Conservation (phyloP, 2,329 filamentous ascomycete species). For the Ophiostoma montium region DNA sequence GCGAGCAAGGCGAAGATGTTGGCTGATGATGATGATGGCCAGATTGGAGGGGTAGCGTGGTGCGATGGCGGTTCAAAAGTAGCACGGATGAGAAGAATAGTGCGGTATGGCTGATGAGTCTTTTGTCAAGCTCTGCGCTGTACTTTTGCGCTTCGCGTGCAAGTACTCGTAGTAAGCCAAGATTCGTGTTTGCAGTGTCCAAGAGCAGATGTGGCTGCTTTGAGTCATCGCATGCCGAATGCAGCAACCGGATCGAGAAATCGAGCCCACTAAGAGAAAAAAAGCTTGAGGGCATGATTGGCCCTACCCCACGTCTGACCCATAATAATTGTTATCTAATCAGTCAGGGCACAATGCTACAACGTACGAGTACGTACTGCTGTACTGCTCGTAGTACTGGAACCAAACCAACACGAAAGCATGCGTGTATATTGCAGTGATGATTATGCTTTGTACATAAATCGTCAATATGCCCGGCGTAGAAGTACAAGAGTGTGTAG, state of each 20-base stretch:
- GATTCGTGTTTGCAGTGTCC: neutral
- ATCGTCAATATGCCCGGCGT: too few relatives aligned
- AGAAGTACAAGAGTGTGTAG: too few relatives aligned
- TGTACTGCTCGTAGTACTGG: too few relatives aligned
- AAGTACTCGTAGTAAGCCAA: neutral
- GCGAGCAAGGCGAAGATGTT: neutral
- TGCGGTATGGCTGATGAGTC: neutral
- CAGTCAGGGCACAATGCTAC: too few relatives aligned
- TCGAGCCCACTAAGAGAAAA: conserved; percentile 4
- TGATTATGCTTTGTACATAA: too few relatives aligned
- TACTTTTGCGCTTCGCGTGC: neutral
- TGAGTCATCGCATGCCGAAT: conserved; percentile 6
- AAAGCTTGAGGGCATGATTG: neutral
- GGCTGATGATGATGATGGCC: neutral
- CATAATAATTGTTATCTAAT: neutral
- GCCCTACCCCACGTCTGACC: conserved; percentile 4
- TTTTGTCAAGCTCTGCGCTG: neutral
- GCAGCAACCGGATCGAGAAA: conserved; percentile 4
- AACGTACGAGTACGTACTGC: too few relatives aligned
- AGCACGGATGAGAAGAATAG: neutral
- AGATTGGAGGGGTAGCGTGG: neutral
- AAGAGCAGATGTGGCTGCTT: neutral
- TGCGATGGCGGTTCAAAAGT: neutral
- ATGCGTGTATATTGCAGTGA: too few relatives aligned
- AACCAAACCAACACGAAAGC: too few relatives aligned